phyloP scores from a whole-genome alignment of 2,329 filamentous ascomycete genomes.

The Zymoseptoria crescenta region DNA sequence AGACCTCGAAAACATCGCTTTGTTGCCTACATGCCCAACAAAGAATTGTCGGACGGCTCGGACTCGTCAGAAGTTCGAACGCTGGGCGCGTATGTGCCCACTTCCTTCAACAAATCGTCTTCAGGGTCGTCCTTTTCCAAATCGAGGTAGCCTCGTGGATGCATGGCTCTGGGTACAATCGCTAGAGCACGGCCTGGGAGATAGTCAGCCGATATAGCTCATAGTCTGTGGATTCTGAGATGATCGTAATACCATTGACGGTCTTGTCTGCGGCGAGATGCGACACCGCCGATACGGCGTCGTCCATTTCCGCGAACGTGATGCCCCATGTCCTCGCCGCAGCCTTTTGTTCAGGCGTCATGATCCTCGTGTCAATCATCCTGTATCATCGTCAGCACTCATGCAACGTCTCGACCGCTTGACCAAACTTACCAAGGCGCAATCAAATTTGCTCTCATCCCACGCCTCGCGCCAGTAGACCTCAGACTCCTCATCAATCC shows the following conservation, averaged over 20 bases:
- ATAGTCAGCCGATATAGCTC: background rate
- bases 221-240: background rate
- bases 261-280: constrained; percentile 17
- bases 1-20: background rate
- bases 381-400: constrained; percentile 7
- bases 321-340: constrained; percentile 9
- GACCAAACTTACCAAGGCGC: constrained; percentile 19
- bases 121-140: constrained; percentile 11
- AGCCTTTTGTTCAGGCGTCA: constrained; percentile 14
- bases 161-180: constrained; percentile 13
- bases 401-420: too few relatives aligned
- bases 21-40: background rate
- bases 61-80: background rate
- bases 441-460: constrained; percentile 40
- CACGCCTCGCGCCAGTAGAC: constrained; percentile 34
- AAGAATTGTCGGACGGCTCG: background rate
- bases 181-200: constrained; percentile 17
- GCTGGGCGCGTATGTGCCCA: background rate
- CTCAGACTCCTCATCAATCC: constrained; percentile 37
- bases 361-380: constrained; percentile 21
- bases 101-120: background rate
- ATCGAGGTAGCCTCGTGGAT: constrained; percentile 16
- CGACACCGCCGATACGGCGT: constrained; percentile 17
- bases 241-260: constrained; percentile 16
- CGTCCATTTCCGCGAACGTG: constrained; percentile 18